Conservation (phyloP, 495 filamentous ascomycete genomes). For the Parathielavia appendiculata region DNA sequence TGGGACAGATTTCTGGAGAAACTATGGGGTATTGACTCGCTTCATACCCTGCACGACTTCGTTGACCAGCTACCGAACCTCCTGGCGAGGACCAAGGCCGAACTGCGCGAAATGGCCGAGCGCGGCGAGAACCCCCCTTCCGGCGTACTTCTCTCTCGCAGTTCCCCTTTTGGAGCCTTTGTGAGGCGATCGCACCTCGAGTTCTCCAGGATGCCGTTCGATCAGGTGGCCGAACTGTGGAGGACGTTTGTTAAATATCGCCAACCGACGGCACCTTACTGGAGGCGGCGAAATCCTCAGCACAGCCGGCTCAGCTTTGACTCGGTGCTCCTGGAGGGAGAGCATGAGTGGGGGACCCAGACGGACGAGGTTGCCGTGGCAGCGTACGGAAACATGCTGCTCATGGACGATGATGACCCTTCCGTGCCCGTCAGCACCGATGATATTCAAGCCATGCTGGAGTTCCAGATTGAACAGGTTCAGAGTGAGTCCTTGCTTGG, state of each 20-base stretch:
- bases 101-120: constrained; percentile 43
- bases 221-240: constrained; percentile 74
- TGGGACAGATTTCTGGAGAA: constrained; percentile 83
- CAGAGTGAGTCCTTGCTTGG: constrained; percentile 56
- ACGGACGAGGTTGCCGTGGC: constrained; percentile 45
- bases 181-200: constrained; percentile 72
- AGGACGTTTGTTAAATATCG: constrained; percentile 71
- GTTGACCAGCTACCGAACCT: constrained; percentile 55
- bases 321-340: constrained; percentile 51
- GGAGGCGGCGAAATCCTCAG: constrained; percentile 63
- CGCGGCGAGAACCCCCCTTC: constrained; percentile 29
- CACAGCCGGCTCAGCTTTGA: constrained; percentile 62
- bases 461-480: constrained; percentile 81
- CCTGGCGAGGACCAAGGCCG: constrained; percentile 58
- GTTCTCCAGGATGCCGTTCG: constrained; percentile 73
- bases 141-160: constrained; percentile 52
- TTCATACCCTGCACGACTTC: constrained; percentile 70
- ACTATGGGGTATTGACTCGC: constrained; percentile 77
- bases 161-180: constrained; percentile 82
- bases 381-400: constrained; percentile 55
- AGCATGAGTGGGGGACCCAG: constrained; percentile 41
- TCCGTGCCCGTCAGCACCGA: constrained; percentile 60
- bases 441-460: constrained; percentile 76
- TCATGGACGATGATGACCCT: constrained; percentile 44
- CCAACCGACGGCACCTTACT: constrained; percentile 63